Percentiles rank a stretch among this genome's conserved stretches.
phyloP scores from a whole-genome alignment of 2,329 filamentous ascomycete species.

The Xylaria polymorpha region DNA sequence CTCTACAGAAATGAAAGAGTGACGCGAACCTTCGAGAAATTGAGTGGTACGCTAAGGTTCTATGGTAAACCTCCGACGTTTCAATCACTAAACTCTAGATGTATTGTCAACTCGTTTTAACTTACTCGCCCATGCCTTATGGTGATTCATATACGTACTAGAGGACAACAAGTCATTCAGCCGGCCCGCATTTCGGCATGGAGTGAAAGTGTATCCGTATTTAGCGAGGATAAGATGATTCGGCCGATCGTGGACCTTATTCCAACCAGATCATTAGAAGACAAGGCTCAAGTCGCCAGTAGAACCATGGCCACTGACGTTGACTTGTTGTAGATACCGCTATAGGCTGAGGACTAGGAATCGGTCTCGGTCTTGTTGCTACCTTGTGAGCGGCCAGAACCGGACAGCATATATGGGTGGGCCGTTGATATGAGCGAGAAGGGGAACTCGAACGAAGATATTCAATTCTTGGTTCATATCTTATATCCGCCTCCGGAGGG shows the following conservation, averaged over 20 bases:
- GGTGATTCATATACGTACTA: no score
- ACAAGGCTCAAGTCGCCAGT: neutral
- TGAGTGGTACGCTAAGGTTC: neutral
- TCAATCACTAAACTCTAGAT: no score
- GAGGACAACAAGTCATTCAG: neutral
- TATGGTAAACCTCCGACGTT: no score
- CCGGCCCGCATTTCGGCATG: slow-evolving; percentile 6
- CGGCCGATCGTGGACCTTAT: neutral
- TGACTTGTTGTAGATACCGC: neutral
- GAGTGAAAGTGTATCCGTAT: neutral
- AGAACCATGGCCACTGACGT: slow-evolving; percentile 1
- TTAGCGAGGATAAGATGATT: slow-evolving; percentile 7
- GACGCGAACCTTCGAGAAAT: neutral
- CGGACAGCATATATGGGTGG: neutral
- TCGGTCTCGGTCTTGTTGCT: neutral
- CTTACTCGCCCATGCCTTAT: no score
- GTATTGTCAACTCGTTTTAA: no score
- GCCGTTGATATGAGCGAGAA: slow-evolving; percentile 9
- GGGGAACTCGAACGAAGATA: neutral
- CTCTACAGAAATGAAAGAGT: neutral
- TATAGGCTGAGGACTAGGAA: neutral
- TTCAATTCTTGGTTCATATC: no score
- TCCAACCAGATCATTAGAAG: neutral
- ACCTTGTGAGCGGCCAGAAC: neutral
- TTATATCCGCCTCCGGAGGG: no score